Evolutionary conservation across 2,329 filamentous ascomycete genomes (phyloP).

Genomic region (Ophiostoma sp.): DNA sequence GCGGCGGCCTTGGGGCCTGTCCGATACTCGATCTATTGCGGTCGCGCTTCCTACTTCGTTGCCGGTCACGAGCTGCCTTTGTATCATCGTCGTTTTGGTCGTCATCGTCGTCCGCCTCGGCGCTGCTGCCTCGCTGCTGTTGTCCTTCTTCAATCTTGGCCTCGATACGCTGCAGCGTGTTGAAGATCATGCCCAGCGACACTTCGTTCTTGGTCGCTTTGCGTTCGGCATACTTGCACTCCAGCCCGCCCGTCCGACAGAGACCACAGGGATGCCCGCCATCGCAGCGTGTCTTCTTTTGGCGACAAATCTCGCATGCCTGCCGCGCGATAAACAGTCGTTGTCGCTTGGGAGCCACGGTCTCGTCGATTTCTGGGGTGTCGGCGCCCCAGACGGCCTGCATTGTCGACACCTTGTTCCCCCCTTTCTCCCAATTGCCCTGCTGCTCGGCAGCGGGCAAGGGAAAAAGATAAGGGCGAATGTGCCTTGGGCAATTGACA

Average conservation of each 20-base stretch:
- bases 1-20: neutral
- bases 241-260: slow-evolving; percentile 49
- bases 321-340: slow-evolving; percentile 31
- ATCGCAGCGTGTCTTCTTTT: slow-evolving; percentile 57
- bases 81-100: neutral
- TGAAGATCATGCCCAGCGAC: slow-evolving; percentile 55
- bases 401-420: slow-evolving; percentile 12
- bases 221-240: slow-evolving; percentile 54
- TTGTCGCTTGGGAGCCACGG: slow-evolving; percentile 28
- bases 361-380: slow-evolving; percentile 26
- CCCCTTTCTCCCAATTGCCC: neutral
- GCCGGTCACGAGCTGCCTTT: neutral
- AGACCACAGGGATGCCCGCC: slow-evolving; percentile 56
- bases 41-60: neutral
- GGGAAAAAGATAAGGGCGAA: too few species aligned
- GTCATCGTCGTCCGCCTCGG: neutral
- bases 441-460: neutral
- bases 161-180: slow-evolving; percentile 54
- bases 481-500: neutral
- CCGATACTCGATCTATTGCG: neutral
- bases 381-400: slow-evolving; percentile 29
- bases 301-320: slow-evolving; percentile 55
- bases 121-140: neutral
- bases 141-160: slow-evolving; percentile 48
- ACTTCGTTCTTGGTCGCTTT: slow-evolving; percentile 57